Percentiles rank a stretch among this genome's conserved stretches.
Evolutionary conservation across 2,329 filamentous ascomycete species (phyloP).

Genomic region (Penicillium brevicompactum): DNA sequence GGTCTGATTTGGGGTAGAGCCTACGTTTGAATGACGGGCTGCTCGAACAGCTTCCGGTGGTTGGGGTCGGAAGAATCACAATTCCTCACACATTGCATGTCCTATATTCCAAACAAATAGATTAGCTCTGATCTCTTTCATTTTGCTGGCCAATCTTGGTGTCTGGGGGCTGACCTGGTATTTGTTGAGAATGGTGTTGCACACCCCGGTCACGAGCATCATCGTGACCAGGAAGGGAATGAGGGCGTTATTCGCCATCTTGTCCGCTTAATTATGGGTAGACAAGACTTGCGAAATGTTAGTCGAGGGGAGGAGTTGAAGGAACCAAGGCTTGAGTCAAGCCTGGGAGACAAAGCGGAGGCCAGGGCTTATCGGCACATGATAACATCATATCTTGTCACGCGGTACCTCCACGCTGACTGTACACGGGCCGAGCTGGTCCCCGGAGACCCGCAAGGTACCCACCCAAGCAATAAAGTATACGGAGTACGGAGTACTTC

Average conservation of each 20-base stretch:
- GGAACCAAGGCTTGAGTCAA: background rate
- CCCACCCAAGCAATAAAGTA: background rate
- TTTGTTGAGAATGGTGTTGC: slow-evolving; percentile 96
- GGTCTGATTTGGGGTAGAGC: slow-evolving; percentile 13
- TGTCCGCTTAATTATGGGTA: slow-evolving; percentile 1
- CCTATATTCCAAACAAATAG: slow-evolving; percentile 47
- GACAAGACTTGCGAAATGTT: background rate
- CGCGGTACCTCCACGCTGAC: slow-evolving; percentile 1
- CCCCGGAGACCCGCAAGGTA: background rate
- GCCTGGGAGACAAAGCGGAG: slow-evolving; percentile 13
- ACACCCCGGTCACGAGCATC: slow-evolving; percentile 95
- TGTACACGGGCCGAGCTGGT: background rate
- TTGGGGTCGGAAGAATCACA: slow-evolving; percentile 71
- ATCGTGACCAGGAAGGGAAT: slow-evolving; percentile 87
- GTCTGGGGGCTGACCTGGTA: slow-evolving; percentile 68
- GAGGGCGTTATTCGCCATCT: slow-evolving; percentile 70
- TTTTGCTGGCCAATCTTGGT: slow-evolving; percentile 3
- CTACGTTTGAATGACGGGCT: slow-evolving; percentile 89
- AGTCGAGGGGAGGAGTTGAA: background rate
- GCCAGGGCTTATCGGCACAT: slow-evolving; percentile 9
- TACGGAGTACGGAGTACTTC: background rate
- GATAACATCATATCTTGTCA: slow-evolving; percentile 8
- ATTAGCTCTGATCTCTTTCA: slow-evolving; percentile 9
- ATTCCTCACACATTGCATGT: slow-evolving; percentile 94
- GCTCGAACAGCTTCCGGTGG: slow-evolving; percentile 77